These are phyloP conservation scores for Saturnispora serradocipensis DNA, from an alignment of 805 yeast genomes.

Conservation along the genomic window DNA sequence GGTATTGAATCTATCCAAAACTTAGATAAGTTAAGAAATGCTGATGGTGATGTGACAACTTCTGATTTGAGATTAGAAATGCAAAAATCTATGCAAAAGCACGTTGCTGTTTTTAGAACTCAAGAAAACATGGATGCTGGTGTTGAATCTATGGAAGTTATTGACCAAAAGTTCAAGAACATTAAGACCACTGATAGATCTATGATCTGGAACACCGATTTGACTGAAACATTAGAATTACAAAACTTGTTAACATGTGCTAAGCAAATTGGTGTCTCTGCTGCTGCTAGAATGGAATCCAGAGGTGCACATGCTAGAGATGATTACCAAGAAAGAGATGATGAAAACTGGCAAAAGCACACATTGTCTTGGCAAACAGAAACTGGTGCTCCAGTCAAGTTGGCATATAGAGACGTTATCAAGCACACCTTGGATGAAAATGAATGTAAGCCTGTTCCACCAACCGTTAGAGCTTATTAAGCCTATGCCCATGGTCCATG, in stretches of 20 bases:
- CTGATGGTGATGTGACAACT: conserved; percentile 73
- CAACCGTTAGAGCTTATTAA: conserved; percentile 90
- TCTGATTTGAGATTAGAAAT: conserved; percentile 83
- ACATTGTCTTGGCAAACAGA: conserved; percentile 82
- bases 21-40: conserved; percentile 80
- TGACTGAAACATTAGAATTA: conserved; percentile 91
- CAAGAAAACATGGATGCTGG: conserved; percentile 89
- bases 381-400: conserved; percentile 59
- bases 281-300: conserved; percentile 92
- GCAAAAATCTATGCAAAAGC: conserved; percentile 96
- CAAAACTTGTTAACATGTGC: conserved; percentile 97
- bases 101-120: conserved; percentile 93
- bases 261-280: conserved; percentile 87
- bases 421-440: conserved; percentile 76
- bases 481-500: background rate
- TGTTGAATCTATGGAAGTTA: conserved; percentile 65
- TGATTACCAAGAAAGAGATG: conserved; percentile 94
- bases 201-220: conserved; percentile 97
- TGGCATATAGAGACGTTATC: conserved; percentile 82
- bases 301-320: conserved; percentile 99
- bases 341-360: conserved; percentile 96
- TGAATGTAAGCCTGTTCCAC: conserved; percentile 95
- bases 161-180: conserved; percentile 65
- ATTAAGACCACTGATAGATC: conserved; percentile 90
- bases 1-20: conserved; percentile 87